Conservation (phyloP, 106 monocot species). For the Alisma plantagoaquatica region DNA sequence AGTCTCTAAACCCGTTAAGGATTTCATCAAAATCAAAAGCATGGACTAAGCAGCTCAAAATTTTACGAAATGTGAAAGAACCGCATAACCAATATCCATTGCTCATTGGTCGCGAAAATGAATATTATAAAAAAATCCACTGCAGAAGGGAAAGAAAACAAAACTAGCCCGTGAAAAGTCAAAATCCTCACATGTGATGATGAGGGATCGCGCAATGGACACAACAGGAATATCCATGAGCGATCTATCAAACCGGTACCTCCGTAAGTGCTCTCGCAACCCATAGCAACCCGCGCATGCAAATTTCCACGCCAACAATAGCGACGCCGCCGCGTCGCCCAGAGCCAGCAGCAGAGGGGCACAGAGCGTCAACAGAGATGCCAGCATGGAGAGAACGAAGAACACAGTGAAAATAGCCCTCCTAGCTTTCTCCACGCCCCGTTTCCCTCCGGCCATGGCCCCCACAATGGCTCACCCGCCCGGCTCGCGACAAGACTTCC, state of each 20-base stretch:
- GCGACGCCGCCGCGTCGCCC: constrained; percentile 39
- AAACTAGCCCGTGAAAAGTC: too few relatives aligned
- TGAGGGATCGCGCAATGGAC: constrained; percentile 54
- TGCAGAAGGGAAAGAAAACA: too few relatives aligned
- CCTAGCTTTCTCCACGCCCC: constrained; percentile 30
- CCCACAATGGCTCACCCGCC: too few relatives aligned
- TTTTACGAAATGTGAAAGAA: too few relatives aligned
- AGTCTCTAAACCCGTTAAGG: too few relatives aligned
- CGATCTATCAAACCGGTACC: constrained; percentile 48
- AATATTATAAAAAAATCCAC: too few relatives aligned
- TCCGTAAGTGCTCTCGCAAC: constrained; percentile 28
- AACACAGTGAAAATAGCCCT: constrained; percentile 41
- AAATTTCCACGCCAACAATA: constrained; percentile 36
- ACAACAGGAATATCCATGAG: constrained; percentile 68
- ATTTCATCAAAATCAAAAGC: too few relatives aligned
- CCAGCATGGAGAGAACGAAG: constrained; percentile 71
- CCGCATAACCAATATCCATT: too few relatives aligned
- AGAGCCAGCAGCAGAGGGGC: constrained; percentile 62
- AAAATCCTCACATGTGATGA: constrained; percentile 58
- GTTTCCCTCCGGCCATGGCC: background rate
- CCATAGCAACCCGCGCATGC: constrained; percentile 42
- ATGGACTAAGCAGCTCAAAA: too few relatives aligned
- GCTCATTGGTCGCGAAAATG: too few relatives aligned
- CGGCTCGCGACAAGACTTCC: too few relatives aligned
- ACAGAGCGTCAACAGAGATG: constrained; percentile 56